Percentiles rank a stretch among this genome's conserved stretches.
These are phyloP conservation scores for Tylopilus sp. DNA, from an alignment of 768 basidiomycete species.

Conservation along the genomic window DNA sequence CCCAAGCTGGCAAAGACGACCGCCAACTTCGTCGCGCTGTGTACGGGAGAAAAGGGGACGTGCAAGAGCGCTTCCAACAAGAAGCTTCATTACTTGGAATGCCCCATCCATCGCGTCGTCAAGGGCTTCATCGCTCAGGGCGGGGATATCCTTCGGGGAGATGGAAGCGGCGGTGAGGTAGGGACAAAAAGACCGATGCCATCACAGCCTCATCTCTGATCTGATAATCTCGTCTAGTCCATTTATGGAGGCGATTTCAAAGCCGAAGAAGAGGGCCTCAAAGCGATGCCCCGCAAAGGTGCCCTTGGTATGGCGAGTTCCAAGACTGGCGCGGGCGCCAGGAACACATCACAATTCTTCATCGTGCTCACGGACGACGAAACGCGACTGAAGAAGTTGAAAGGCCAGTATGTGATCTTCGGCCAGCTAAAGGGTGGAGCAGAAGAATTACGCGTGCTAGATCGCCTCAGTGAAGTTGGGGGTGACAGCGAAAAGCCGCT, in stretches of 20 bases:
- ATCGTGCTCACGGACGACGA: slow-evolving; percentile 44
- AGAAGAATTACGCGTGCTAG: slow-evolving; percentile 33
- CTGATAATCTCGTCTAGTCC: slow-evolving; percentile 30
- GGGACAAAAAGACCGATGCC: slow-evolving; percentile 6
- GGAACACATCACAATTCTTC: slow-evolving; percentile 49
- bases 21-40: slow-evolving; percentile 47
- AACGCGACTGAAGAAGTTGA: slow-evolving; percentile 40
- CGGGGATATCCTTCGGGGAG: slow-evolving; percentile 51
- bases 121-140: slow-evolving; percentile 50
- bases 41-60: slow-evolving; percentile 42
- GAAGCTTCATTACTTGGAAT: slow-evolving; percentile 41
- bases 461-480: slow-evolving; percentile 32
- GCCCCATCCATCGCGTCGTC: slow-evolving; percentile 45
- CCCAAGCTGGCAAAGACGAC: slow-evolving; percentile 44
- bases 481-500: slow-evolving; percentile 35
- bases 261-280: slow-evolving; percentile 50
- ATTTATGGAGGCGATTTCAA: slow-evolving; percentile 48
- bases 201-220: slow-evolving; percentile 6
- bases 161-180: slow-evolving; percentile 55
- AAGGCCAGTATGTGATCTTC: slow-evolving; percentile 49
- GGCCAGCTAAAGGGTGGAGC: slow-evolving; percentile 36
- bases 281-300: slow-evolving; percentile 37
- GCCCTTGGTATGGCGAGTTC: slow-evolving; percentile 53
- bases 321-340: slow-evolving; percentile 40
- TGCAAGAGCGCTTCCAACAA: slow-evolving; percentile 48